These are phyloP conservation scores for Rasamsonia emersonii DNA, from an alignment of 2,329 filamentous ascomycete genomes.

Conservation along the genomic window DNA sequence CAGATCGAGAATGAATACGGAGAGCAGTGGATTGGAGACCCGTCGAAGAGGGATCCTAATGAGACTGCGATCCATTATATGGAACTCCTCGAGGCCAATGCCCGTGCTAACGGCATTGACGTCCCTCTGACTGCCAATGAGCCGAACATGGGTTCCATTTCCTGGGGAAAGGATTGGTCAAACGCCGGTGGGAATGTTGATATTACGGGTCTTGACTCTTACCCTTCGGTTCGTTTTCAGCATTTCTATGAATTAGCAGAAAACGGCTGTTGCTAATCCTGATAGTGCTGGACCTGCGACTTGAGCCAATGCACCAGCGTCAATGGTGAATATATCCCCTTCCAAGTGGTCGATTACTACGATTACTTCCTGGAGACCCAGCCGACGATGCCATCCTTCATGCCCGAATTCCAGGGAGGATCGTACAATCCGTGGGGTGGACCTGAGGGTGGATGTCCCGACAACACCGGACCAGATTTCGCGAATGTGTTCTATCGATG, in stretches of 20 bases:
- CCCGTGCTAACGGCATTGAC: conserved; percentile 57
- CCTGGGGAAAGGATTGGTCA: conserved; percentile 54
- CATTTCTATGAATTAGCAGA: too few species aligned
- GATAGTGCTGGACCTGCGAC: conserved; percentile 56
- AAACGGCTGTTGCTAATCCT: conserved; percentile 46
- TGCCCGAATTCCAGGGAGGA: conserved; percentile 56
- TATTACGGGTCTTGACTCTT: conserved; percentile 58
- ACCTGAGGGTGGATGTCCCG: conserved; percentile 48
- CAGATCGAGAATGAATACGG: conserved; percentile 80
- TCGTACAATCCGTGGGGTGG: conserved; percentile 69
- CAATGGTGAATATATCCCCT: conserved; percentile 52
- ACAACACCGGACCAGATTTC: conserved; percentile 50
- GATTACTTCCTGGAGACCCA: conserved; percentile 37
- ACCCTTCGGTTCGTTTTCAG: too few species aligned
- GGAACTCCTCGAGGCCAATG: conserved; percentile 60
- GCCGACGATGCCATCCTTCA: conserved; percentile 24
- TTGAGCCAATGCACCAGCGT: conserved; percentile 52
- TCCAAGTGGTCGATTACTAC: conserved; percentile 42
- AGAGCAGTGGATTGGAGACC: conserved; percentile 44
- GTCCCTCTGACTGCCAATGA: conserved; percentile 72
- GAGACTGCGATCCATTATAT: conserved; percentile 60
- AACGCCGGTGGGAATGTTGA: conserved; percentile 48
- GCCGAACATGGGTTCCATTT: conserved; percentile 50
- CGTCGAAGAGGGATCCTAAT: conserved; percentile 36
- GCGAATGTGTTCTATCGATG: conserved; percentile 58